phyloP scores from a whole-genome alignment of 306 rosid genomes.

The Acacia acuminata region DNA sequence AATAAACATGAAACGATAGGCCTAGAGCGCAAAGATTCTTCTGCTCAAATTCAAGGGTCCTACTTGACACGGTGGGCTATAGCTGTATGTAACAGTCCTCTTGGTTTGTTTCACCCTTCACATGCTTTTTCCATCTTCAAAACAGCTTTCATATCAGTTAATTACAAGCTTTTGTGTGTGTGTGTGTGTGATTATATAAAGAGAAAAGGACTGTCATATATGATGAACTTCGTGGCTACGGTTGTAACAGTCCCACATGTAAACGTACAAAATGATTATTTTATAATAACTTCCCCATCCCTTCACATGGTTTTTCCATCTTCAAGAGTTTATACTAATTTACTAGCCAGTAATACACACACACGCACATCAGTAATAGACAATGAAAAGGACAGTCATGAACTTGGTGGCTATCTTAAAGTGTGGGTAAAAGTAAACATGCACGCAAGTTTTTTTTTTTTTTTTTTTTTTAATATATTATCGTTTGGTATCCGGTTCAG shows the following conservation, averaged over 20 bases:
- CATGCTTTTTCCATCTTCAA: background rate
- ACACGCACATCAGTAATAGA: too few species aligned
- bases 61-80: background rate
- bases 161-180: too few species aligned
- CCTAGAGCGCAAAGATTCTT: too few species aligned
- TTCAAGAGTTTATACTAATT: background rate
- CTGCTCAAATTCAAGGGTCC: constrained; percentile 29
- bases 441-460: too few species aligned
- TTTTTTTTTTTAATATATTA: too few species aligned
- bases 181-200: too few species aligned
- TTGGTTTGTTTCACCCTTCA: background rate
- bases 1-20: constrained; percentile 33
- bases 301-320: background rate
- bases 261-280: background rate
- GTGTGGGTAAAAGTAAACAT: background rate
- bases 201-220: background rate
- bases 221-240: background rate
- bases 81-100: background rate
- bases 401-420: background rate
- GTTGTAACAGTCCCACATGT: background rate
- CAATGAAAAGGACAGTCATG: background rate
- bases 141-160: background rate
- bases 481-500: too few species aligned
- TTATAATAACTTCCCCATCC: background rate
- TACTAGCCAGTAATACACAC: background rate